Evolutionary conservation across 164 flowering plant species (phyloP).

Genomic region (Vitis riparia): DNA sequence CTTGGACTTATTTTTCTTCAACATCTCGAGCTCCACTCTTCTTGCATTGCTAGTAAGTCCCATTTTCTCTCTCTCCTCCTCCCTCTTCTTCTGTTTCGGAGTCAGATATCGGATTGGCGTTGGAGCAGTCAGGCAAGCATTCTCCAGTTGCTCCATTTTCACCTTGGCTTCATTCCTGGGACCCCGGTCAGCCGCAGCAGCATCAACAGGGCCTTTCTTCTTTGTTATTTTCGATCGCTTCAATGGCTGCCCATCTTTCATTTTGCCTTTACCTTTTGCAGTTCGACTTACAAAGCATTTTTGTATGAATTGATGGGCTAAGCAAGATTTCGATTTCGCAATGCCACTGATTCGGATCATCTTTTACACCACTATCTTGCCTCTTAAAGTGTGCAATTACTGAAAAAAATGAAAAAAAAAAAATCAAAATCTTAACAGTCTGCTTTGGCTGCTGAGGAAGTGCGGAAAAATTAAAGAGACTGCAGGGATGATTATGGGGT

Average conservation of each 20-base stretch:
- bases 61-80: slow-evolving; percentile 76
- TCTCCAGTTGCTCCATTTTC: slow-evolving; percentile 39
- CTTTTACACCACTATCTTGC: neutral
- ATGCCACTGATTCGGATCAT: slow-evolving; percentile 24
- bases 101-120: slow-evolving; percentile 59
- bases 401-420: no score
- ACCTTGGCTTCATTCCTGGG: slow-evolving; percentile 13
- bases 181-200: slow-evolving; percentile 13
- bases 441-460: no score
- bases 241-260: slow-evolving; percentile 47
- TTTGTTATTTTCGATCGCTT: slow-evolving; percentile 55
- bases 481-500: no score
- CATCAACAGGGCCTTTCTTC: slow-evolving; percentile 34
- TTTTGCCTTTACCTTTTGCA: slow-evolving; percentile 74
- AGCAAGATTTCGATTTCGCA: slow-evolving; percentile 19
- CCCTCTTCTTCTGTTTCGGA: slow-evolving; percentile 53
- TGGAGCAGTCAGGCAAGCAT: slow-evolving; percentile 61
- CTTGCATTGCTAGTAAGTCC: slow-evolving; percentile 72
- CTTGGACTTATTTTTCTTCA: slow-evolving; percentile 39
- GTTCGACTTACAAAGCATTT: slow-evolving; percentile 77
- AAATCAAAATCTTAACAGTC: no score
- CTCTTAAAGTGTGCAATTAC: neutral
- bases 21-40: slow-evolving; percentile 53
- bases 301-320: slow-evolving; percentile 36
- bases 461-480: no score